Percentiles rank a stretch among this genome's conserved stretches.
Evolutionary conservation across 2,329 filamentous ascomycete genomes (phyloP).

Genomic region (Trichoderma breve): DNA sequence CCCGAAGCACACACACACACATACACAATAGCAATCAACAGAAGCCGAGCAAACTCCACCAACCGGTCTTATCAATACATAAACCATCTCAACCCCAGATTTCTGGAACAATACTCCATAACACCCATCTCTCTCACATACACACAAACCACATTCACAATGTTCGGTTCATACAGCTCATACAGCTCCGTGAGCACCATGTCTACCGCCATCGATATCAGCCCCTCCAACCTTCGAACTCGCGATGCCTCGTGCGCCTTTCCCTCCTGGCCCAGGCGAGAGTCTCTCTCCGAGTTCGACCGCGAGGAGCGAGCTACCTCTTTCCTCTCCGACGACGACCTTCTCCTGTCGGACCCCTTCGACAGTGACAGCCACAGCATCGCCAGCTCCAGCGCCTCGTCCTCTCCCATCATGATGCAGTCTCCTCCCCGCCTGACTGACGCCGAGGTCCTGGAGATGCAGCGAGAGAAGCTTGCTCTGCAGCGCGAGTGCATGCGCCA

Average conservation of each 20-base stretch:
- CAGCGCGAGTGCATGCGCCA: conserved; percentile 54
- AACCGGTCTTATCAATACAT: neutral
- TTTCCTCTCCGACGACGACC: conserved; percentile 63
- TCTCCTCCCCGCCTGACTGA: conserved; percentile 42
- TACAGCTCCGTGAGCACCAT: conserved; percentile 49
- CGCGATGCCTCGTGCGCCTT: conserved; percentile 52
- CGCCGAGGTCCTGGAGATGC: conserved; percentile 49
- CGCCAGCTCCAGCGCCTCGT: conserved; percentile 45
- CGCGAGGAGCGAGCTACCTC: conserved; percentile 49
- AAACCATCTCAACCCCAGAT: conserved; percentile 14
- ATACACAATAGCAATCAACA: neutral
- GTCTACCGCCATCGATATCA: conserved; percentile 48
- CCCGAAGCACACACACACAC: neutral
- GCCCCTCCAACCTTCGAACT: conserved; percentile 38
- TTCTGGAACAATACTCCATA: neutral
- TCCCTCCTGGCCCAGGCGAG: conserved; percentile 57
- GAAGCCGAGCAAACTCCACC: conserved; percentile 10
- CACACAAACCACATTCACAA: conserved; percentile 27
- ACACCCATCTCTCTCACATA: neutral
- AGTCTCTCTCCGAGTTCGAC: conserved; percentile 47
- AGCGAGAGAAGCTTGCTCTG: conserved; percentile 50
- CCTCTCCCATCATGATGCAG: conserved; percentile 32
- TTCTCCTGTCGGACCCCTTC: conserved; percentile 52
- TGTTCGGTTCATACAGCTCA: conserved; percentile 52
- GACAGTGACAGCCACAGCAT: conserved; percentile 51